These are phyloP conservation scores for Phaeosphaeria sp. DNA, from an alignment of 2,329 filamentous ascomycete genomes.

Conservation along the genomic window DNA sequence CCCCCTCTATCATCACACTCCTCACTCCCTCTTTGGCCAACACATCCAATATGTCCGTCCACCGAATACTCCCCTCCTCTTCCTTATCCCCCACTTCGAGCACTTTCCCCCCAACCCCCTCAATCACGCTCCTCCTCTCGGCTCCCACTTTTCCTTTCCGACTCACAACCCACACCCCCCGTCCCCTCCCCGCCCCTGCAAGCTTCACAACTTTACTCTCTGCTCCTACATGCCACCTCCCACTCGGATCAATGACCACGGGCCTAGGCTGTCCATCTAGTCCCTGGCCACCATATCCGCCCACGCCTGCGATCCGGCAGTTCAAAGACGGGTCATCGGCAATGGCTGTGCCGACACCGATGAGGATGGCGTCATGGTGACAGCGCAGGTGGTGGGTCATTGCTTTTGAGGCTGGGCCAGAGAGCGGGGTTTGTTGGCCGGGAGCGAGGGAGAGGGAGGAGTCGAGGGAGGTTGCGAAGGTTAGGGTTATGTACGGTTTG, in stretches of 20 bases:
- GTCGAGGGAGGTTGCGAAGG: constrained; percentile 91
- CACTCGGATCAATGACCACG: constrained; percentile 78
- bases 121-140: constrained; percentile 41
- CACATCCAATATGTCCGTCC: constrained; percentile 67
- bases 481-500: constrained; percentile 66
- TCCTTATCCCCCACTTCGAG: constrained; percentile 11
- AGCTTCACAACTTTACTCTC: constrained; percentile 71
- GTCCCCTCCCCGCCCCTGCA: constrained; percentile 68
- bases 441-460: constrained; percentile 77
- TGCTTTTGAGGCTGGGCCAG: constrained; percentile 80
- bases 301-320: constrained; percentile 71
- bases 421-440: constrained; percentile 81
- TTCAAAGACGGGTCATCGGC: constrained; percentile 88
- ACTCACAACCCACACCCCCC: constrained; percentile 73
- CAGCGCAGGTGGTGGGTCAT: constrained; percentile 93
- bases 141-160: constrained; percentile 9
- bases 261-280: constrained; percentile 74
- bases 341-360: constrained; percentile 83
- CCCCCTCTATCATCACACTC: constrained; percentile 93
- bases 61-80: constrained; percentile 44
- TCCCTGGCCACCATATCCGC: constrained; percentile 61
- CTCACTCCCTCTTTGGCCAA: constrained; percentile 66
- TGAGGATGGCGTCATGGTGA: constrained; percentile 80
- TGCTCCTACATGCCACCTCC: constrained; percentile 70
- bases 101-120: constrained; percentile 33